Evolutionary conservation across 2,329 filamentous ascomycete species (phyloP).

Genomic region (Sarocladium brachiariae): DNA sequence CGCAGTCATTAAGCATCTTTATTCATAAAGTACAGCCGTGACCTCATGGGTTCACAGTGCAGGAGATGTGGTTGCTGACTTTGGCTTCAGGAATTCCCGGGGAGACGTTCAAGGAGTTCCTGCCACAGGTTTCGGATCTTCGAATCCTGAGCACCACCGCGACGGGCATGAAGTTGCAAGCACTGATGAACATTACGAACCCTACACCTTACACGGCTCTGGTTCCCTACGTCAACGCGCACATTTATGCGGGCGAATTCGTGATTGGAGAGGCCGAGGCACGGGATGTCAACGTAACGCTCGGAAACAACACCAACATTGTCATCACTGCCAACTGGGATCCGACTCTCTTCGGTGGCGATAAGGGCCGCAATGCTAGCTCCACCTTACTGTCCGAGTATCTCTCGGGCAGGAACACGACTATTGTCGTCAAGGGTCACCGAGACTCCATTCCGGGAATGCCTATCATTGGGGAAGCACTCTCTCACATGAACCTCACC

Average conservation of each 20-base stretch:
- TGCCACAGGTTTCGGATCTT: slow-evolving; percentile 63
- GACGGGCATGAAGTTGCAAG: slow-evolving; percentile 63
- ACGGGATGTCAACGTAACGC: slow-evolving; percentile 53
- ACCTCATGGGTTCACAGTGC: slow-evolving; percentile 15
- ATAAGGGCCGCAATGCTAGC: slow-evolving; percentile 59
- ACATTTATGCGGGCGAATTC: slow-evolving; percentile 66
- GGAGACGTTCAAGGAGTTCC: slow-evolving; percentile 39
- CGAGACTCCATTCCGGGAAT: slow-evolving; percentile 64
- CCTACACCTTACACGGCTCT: slow-evolving; percentile 78
- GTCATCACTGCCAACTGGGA: slow-evolving; percentile 67
- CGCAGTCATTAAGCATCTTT: slow-evolving; percentile 22
- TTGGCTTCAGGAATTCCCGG: slow-evolving; percentile 48
- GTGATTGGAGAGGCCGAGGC: slow-evolving; percentile 69
- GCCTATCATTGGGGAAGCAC: slow-evolving; percentile 63
- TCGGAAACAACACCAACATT: slow-evolving; percentile 67
- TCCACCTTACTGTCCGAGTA: slow-evolving; percentile 76
- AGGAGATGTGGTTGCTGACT: slow-evolving; percentile 25
- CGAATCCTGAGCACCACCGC: slow-evolving; percentile 65
- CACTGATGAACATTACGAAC: slow-evolving; percentile 77
- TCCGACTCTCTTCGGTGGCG: slow-evolving; percentile 55
- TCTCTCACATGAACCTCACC: slow-evolving; percentile 65
- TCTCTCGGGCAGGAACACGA: slow-evolving; percentile 81
- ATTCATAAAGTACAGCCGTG: slow-evolving; percentile 14
- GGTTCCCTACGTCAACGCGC: slow-evolving; percentile 74
- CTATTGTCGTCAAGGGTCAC: slow-evolving; percentile 66